A percentile compares a stretch with the other conserved stretches of the same genome.
phyloP scores from a whole-genome alignment of 2,329 filamentous ascomycete genomes.

The Colletotrichum sp. region DNA sequence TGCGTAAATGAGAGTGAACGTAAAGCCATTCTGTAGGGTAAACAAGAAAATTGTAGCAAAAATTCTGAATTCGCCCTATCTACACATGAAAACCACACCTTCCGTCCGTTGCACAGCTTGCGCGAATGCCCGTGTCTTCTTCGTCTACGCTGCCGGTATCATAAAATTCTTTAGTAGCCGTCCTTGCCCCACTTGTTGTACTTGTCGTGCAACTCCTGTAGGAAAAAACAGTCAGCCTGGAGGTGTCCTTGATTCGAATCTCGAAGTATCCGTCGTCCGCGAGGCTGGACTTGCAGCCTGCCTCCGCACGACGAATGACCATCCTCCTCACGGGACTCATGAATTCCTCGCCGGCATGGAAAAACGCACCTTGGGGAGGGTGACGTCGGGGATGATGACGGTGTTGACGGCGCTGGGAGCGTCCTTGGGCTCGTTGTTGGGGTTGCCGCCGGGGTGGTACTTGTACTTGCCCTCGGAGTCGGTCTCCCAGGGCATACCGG shows the following conservation, averaged over 20 bases:
- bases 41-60: not conserved
- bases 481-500: conserved; percentile 90
- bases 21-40: not conserved
- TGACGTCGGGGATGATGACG: conserved; percentile 92
- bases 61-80: conserved; percentile 19
- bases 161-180: conserved; percentile 65
- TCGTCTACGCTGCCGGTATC: conserved; percentile 6
- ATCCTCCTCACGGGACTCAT: not conserved
- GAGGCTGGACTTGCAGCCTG: not conserved
- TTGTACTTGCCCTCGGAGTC: conserved; percentile 68
- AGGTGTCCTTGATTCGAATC: too few species aligned
- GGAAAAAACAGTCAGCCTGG: conserved; percentile 9
- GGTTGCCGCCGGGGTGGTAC: conserved; percentile 87
- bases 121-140: not conserved
- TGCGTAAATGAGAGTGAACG: not conserved
- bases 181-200: conserved; percentile 99
- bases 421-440: conserved; percentile 76
- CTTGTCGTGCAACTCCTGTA: conserved; percentile 86
- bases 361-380: conserved; percentile 79
- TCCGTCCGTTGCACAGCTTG: conserved; percentile 1
- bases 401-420: conserved; percentile 95
- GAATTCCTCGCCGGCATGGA: not conserved
- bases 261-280: not conserved
- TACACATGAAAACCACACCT: conserved; percentile 19
- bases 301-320: not conserved